phyloP scores from a whole-genome alignment of 1,284 basidiomycete genomes.

The Microbotryomycetes sp. region DNA sequence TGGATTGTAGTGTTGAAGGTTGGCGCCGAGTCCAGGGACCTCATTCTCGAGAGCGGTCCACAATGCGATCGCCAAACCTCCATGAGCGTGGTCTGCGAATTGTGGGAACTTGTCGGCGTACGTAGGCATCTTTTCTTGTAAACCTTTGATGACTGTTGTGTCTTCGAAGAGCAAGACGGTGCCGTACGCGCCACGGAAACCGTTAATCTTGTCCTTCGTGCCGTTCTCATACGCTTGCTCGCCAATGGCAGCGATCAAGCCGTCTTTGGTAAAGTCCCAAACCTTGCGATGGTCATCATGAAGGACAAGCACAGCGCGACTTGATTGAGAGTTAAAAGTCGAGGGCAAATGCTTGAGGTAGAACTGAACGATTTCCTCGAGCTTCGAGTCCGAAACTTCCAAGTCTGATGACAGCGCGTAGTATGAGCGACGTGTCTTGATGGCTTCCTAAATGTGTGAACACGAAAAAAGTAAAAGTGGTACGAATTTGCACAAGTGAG shows the following conservation, averaged over 20 bases:
- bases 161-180: conserved; percentile 49
- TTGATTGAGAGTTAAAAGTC: conserved; percentile 47
- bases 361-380: neutral
- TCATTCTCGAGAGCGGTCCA: conserved; percentile 48
- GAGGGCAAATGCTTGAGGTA: conserved; percentile 15
- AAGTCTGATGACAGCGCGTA: neutral
- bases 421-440: neutral
- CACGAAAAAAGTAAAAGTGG: neutral
- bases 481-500: too few species aligned
- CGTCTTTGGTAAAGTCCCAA: conserved; percentile 44
- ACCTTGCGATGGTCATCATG: conserved; percentile 30
- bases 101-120: conserved; percentile 38
- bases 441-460: neutral
- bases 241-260: conserved; percentile 34
- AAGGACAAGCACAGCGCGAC: conserved; percentile 41
- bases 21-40: conserved; percentile 48
- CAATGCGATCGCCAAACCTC: conserved; percentile 42
- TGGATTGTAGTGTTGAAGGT: conserved; percentile 43
- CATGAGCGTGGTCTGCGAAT: conserved; percentile 21
- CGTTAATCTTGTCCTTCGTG: conserved; percentile 37
- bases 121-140: conserved; percentile 43
- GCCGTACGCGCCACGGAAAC: conserved; percentile 44
- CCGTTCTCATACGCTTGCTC: conserved; percentile 30
- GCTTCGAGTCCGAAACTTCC: neutral
- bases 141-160: conserved; percentile 28